phyloP scores from a whole-genome alignment of 1,139 yeast genomes.

The Blastobotrys apis region DNA sequence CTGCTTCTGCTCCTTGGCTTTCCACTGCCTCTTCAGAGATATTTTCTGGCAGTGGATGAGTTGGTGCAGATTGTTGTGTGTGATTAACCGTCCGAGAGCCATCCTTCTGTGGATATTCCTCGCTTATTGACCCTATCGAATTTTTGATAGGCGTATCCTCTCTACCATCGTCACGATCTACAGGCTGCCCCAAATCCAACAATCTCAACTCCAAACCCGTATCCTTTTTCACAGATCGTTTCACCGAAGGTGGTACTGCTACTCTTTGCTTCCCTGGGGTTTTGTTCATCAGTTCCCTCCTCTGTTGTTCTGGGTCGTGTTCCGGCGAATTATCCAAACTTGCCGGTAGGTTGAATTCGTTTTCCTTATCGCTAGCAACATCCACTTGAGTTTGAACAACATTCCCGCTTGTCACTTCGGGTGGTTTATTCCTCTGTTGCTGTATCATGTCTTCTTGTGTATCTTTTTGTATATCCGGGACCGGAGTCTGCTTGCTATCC shows the following conservation, averaged over 20 bases:
- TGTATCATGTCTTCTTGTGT: slow-evolving; percentile 1
- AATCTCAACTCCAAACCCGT: too few species aligned
- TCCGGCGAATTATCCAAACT: slow-evolving; percentile 10
- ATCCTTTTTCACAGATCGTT: too few species aligned
- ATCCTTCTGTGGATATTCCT: too few species aligned
- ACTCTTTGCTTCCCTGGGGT: not conserved
- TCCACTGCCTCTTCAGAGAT: not conserved
- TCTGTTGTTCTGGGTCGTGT: not conserved
- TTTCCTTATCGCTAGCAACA: slow-evolving; percentile 1
- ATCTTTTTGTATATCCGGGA: not conserved
- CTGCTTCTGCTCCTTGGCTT: not conserved
- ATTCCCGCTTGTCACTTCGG: not conserved
- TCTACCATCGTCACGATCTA: not conserved
- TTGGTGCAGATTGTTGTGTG: too few species aligned
- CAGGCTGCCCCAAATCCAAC: too few species aligned
- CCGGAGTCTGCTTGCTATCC: not conserved
- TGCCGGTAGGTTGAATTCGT: not conserved
- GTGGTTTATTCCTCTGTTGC: too few species aligned
- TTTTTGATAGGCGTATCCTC: not conserved
- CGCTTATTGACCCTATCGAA: too few species aligned
- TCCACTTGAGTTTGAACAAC: not conserved
- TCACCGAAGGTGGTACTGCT: slow-evolving; percentile 4
- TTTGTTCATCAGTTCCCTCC: not conserved
- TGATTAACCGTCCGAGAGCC: too few species aligned
- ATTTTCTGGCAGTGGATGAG: too few species aligned